Conservation (phyloP, 257 asterid genomes). For the Solanum infundibuliforme region DNA sequence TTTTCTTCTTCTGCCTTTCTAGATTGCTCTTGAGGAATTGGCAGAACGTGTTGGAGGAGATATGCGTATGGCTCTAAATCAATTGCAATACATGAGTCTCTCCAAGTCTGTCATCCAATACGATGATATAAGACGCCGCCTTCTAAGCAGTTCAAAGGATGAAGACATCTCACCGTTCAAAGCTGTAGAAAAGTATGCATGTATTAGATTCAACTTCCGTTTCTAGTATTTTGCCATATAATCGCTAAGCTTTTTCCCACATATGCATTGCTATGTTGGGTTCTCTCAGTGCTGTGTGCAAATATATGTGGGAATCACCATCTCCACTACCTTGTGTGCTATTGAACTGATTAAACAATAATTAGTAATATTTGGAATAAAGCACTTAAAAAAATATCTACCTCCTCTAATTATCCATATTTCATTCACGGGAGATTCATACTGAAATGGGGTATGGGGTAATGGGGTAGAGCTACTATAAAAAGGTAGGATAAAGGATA, state of each 20-base stretch:
- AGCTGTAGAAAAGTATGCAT: conserved; percentile 87
- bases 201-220: conserved; percentile 6
- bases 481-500: background rate
- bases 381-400: background rate
- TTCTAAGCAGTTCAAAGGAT: conserved; percentile 87
- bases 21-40: conserved; percentile 97
- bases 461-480: background rate
- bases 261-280: background rate
- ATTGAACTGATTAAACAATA: background rate
- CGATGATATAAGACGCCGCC: conserved; percentile 83
- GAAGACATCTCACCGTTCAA: conserved; percentile 97
- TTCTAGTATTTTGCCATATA: background rate
- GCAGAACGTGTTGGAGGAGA: conserved; percentile 91
- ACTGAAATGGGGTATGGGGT: background rate
- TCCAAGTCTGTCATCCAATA: conserved; percentile 78
- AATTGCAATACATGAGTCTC: conserved; percentile 92
- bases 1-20: background rate
- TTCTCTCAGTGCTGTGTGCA: background rate
- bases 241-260: background rate
- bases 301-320: background rate
- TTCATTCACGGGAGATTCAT: background rate
- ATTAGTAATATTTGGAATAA: background rate
- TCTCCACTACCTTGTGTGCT: background rate
- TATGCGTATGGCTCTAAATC: conserved; percentile 93
- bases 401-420: background rate